A percentile compares a stretch with the other conserved stretches of the same genome.
Conservation (phyloP, 1,284 basidiomycete species). For the Pascua guehoae region DNA sequence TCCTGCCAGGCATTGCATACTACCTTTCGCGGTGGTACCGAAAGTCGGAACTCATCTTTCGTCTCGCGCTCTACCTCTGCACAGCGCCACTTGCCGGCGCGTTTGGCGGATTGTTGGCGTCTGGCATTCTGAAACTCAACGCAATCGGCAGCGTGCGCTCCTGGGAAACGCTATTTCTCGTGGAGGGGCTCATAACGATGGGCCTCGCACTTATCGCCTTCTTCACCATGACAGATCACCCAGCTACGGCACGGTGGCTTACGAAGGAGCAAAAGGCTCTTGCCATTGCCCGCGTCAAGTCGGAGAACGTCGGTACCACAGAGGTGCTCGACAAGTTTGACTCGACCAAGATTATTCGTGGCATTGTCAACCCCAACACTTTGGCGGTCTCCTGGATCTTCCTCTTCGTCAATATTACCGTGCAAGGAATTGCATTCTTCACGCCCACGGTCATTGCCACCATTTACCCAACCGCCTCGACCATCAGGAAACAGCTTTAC, state of each 20-base stretch:
- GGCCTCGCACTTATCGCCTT: conserved; percentile 22
- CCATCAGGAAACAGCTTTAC: conserved; percentile 36
- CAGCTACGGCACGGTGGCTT: conserved; percentile 25
- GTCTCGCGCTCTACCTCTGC: conserved; percentile 15
- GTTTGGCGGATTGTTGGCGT: conserved; percentile 23
- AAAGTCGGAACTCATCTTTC: conserved; percentile 17
- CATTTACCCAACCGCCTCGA: conserved; percentile 27
- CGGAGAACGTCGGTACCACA: conserved; percentile 25
- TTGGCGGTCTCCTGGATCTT: conserved; percentile 40
- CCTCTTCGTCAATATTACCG: conserved; percentile 45
- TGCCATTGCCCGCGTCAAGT: conserved; percentile 24
- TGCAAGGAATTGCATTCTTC: conserved; percentile 31
- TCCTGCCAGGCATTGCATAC: conserved; percentile 35
- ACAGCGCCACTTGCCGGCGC: conserved; percentile 12
- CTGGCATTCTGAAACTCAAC: conserved; percentile 16
- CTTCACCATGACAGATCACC: conserved; percentile 29
- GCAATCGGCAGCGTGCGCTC: conserved; percentile 20
- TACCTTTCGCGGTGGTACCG: conserved; percentile 26
- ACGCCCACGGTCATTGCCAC: conserved; percentile 28
- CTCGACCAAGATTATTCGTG: conserved; percentile 7
- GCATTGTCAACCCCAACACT: conserved; percentile 25
- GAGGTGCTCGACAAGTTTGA: conserved; percentile 14
- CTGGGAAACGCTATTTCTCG: conserved; percentile 26
- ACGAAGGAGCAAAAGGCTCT: conserved; percentile 24
- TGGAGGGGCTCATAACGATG: conserved; percentile 39